Evolutionary conservation across 495 filamentous ascomycete genomes (phyloP).

Genomic region (Cudoniella acicularis): DNA sequence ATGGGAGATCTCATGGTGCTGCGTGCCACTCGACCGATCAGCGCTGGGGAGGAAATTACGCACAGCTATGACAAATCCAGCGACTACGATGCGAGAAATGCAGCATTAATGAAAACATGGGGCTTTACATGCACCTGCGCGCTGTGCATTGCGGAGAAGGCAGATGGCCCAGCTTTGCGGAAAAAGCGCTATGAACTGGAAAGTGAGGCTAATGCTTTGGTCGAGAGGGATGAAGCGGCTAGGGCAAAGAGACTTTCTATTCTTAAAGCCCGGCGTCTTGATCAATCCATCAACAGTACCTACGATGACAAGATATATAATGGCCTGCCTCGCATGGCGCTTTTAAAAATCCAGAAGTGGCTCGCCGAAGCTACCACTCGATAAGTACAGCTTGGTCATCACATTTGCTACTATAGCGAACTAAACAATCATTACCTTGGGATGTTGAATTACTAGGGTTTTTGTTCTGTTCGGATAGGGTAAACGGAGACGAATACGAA

Average conservation of each 20-base stretch:
- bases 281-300: constrained; percentile 27
- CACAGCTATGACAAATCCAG: constrained; percentile 25
- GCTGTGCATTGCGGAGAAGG: constrained; percentile 37
- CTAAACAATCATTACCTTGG: neutral
- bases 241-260: constrained; percentile 26
- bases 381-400: neutral
- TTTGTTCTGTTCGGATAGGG: no score
- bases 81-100: constrained; percentile 19
- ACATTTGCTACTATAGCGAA: neutral
- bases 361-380: constrained; percentile 21
- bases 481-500: no score
- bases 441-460: neutral
- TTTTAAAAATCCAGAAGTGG: constrained; percentile 30
- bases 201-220: constrained; percentile 28
- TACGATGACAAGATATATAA: constrained; percentile 32
- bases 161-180: constrained; percentile 26
- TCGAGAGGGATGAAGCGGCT: constrained; percentile 23
- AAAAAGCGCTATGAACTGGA: constrained; percentile 29
- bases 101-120: constrained; percentile 33
- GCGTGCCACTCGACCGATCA: constrained; percentile 45
- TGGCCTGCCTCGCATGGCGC: constrained; percentile 26
- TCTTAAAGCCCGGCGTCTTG: constrained; percentile 26
- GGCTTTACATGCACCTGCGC: constrained; percentile 48
- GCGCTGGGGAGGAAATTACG: constrained; percentile 46
- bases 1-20: constrained; percentile 58